These are phyloP conservation scores for Tricholoma bakamatsutake DNA, from an alignment of 768 basidiomycete species.

Conservation along the genomic window DNA sequence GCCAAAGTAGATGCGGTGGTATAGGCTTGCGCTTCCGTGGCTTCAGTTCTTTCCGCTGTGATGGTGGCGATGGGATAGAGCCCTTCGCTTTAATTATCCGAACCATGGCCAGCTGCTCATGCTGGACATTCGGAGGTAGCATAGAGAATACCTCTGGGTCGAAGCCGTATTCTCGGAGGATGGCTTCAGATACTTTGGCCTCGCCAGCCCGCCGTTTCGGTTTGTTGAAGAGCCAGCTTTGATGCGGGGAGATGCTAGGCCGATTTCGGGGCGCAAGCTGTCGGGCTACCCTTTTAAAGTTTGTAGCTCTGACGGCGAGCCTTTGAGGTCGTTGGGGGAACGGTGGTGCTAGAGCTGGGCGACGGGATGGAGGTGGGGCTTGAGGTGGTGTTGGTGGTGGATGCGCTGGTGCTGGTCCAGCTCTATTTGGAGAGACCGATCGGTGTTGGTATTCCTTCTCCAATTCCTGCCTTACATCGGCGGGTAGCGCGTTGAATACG, in stretches of 20 bases:
- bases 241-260: conserved; percentile 29
- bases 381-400: not conserved
- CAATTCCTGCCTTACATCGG: conserved; percentile 63
- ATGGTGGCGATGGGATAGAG: conserved; percentile 30
- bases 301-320: conserved; percentile 29
- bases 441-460: conserved; percentile 61
- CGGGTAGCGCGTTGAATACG: conserved; percentile 67
- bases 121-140: conserved; percentile 62
- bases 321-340: conserved; percentile 27
- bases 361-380: conserved; percentile 3
- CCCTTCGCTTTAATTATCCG: conserved; percentile 44
- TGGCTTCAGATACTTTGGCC: conserved; percentile 44
- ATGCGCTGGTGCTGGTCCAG: conserved; percentile 3
- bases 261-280: conserved; percentile 57
- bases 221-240: conserved; percentile 26
- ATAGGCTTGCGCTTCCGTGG: conserved; percentile 37
- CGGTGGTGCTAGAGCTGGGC: conserved; percentile 14
- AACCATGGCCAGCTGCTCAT: conserved; percentile 64
- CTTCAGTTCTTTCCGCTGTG: conserved; percentile 51
- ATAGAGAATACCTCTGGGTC: conserved; percentile 65
- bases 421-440: conserved; percentile 40
- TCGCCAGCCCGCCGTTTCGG: conserved; percentile 23
- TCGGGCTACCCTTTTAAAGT: conserved; percentile 53
- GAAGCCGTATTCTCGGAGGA: conserved; percentile 61
- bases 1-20: conserved; percentile 35